Evolutionary conservation across 257 asterid species (phyloP).

Genomic region (Euphrasia confusa): DNA sequence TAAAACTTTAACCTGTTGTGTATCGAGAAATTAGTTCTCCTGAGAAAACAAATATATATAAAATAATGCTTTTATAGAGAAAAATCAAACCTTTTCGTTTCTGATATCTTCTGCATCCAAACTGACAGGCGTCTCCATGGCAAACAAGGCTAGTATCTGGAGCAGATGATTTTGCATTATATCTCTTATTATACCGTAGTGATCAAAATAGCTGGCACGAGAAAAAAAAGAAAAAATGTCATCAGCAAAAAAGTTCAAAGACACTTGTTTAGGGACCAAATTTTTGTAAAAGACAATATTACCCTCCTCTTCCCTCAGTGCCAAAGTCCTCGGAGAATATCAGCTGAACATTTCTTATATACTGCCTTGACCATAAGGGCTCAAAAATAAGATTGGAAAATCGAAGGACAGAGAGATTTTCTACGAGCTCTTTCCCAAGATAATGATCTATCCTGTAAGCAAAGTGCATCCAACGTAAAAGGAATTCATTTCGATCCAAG

Average conservation of each 20-base stretch:
- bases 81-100: conserved; percentile 68
- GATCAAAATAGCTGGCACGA: conserved; percentile 79
- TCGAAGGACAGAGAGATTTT: conserved; percentile 93
- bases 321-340: conserved; percentile 98
- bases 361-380: conserved; percentile 96
- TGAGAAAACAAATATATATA: background rate
- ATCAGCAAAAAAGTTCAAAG: conserved; percentile 10
- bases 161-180: conserved; percentile 98
- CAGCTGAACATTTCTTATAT: conserved; percentile 88
- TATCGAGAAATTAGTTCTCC: conserved; percentile 16
- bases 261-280: conserved; percentile 12
- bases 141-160: conserved; percentile 93
- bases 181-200: conserved; percentile 90
- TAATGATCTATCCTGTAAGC: conserved; percentile 89
- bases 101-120: conserved; percentile 97
- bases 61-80: background rate
- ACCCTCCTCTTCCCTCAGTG: conserved; percentile 99
- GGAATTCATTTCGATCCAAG: background rate
- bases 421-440: conserved; percentile 97
- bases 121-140: conserved; percentile 99
- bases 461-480: conserved; percentile 6
- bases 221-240: conserved; percentile 17
- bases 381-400: conserved; percentile 90
- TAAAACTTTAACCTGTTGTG: conserved; percentile 78
- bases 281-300: conserved; percentile 26